Conservation (phyloP, 305 asterid species). For the Fraxinus nigra region DNA sequence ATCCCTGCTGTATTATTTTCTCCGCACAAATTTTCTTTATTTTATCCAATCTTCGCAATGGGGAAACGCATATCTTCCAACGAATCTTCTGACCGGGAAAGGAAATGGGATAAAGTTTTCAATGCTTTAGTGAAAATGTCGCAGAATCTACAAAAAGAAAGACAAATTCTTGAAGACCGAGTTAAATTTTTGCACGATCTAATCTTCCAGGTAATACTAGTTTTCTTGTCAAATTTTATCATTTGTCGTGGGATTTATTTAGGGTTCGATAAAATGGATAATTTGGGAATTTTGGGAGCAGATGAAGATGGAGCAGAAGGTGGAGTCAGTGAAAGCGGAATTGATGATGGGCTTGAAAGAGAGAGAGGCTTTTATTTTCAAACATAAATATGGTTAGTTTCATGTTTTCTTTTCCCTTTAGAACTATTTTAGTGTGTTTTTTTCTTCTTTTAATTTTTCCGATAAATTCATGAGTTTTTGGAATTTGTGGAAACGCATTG, state of each 20-base stretch:
- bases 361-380: slow-evolving; percentile 50
- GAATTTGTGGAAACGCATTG: not conserved
- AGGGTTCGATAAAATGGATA: slow-evolving; percentile 31
- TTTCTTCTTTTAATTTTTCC: not conserved
- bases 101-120: slow-evolving; percentile 53
- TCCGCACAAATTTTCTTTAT: not conserved
- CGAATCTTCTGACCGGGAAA: slow-evolving; percentile 39
- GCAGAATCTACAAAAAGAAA: slow-evolving; percentile 46
- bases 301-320: slow-evolving; percentile 57
- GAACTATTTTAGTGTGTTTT: not conserved
- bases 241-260: slow-evolving; percentile 14
- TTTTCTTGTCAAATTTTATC: not conserved
- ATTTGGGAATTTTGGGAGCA: slow-evolving; percentile 37
- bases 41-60: slow-evolving; percentile 37
- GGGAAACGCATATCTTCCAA: slow-evolving; percentile 35
- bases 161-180: slow-evolving; percentile 53
- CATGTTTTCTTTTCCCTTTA: not conserved
- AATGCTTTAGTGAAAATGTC: slow-evolving; percentile 43
- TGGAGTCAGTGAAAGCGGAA: slow-evolving; percentile 48
- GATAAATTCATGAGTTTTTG: not conserved
- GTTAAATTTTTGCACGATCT: slow-evolving; percentile 34
- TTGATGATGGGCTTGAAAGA: slow-evolving; percentile 50
- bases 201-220: slow-evolving; percentile 48
- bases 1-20: slow-evolving; percentile 12
- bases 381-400: slow-evolving; percentile 60